phyloP scores from a whole-genome alignment of 1,284 basidiomycete genomes.

The Laetiporus sulphureus region DNA sequence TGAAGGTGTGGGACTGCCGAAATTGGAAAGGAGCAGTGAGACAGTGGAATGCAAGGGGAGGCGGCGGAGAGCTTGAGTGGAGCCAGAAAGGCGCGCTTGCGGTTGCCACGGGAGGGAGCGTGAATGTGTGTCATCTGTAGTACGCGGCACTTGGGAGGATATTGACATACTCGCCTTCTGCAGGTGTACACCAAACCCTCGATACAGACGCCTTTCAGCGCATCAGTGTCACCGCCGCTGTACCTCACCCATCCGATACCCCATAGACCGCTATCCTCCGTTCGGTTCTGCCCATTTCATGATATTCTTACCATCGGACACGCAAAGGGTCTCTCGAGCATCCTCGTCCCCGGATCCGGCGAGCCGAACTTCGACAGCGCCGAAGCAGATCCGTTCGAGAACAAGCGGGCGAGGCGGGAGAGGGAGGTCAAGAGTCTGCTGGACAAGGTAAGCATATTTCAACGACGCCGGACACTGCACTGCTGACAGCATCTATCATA shows the following conservation, averaged over 20 bases:
- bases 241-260: constrained; percentile 83
- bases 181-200: constrained; percentile 68
- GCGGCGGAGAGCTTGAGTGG: constrained; percentile 63
- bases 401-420: constrained; percentile 77
- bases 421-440: constrained; percentile 86
- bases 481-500: constrained; percentile 20
- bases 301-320: constrained; percentile 84
- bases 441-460: constrained; percentile 62
- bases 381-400: constrained; percentile 95
- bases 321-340: constrained; percentile 68
- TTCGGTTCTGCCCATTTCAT: constrained; percentile 88
- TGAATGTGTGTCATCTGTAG: constrained; percentile 55
- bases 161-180: background rate
- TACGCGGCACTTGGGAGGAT: background rate
- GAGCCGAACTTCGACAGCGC: constrained; percentile 93
- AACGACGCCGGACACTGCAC: background rate
- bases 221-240: constrained; percentile 58
- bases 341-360: constrained; percentile 88
- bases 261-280: constrained; percentile 57
- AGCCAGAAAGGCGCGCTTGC: constrained; percentile 81
- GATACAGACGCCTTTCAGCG: constrained; percentile 48
- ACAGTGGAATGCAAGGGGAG: constrained; percentile 72
- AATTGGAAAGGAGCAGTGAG: constrained; percentile 89
- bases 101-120: constrained; percentile 73
- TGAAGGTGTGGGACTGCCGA: constrained; percentile 95